Conservation (phyloP, 176 grass and related monocot genomes). For the Cocos nucifera region DNA sequence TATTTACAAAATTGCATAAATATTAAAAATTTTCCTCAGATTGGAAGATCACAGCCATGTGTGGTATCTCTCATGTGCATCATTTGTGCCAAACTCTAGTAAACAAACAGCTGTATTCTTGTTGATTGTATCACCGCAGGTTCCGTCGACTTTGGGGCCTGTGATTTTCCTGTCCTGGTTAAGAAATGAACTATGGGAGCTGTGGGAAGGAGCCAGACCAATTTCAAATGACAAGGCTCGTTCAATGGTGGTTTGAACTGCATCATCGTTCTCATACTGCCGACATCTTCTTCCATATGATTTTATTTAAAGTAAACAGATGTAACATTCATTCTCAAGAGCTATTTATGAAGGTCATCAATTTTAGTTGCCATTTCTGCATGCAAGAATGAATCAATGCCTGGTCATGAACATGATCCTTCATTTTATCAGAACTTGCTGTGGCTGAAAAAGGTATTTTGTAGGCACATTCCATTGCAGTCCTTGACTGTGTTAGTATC, state of each 20-base stretch:
- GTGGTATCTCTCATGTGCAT: no score
- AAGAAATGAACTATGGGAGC: slow-evolving; percentile 75
- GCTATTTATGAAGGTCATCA: slow-evolving; percentile 12
- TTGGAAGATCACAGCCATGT: no score
- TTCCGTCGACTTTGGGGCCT: slow-evolving; percentile 78
- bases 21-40: no score
- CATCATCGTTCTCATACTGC: neutral
- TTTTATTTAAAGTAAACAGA: neutral
- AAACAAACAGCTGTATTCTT: neutral
- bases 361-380: no score
- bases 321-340: slow-evolving; percentile 10
- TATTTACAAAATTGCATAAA: no score
- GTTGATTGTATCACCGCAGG: slow-evolving; percentile 27
- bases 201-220: slow-evolving; percentile 64
- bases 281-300: neutral
- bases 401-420: no score
- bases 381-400: no score
- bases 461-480: no score
- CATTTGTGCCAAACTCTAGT: no score
- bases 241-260: slow-evolving; percentile 56
- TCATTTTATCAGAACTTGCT: no score
- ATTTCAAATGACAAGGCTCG: slow-evolving; percentile 71
- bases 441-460: no score
- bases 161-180: slow-evolving; percentile 81
- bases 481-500: no score